Conservation (phyloP, 148 eudicot species). For the Rhododendron griersonianum region DNA sequence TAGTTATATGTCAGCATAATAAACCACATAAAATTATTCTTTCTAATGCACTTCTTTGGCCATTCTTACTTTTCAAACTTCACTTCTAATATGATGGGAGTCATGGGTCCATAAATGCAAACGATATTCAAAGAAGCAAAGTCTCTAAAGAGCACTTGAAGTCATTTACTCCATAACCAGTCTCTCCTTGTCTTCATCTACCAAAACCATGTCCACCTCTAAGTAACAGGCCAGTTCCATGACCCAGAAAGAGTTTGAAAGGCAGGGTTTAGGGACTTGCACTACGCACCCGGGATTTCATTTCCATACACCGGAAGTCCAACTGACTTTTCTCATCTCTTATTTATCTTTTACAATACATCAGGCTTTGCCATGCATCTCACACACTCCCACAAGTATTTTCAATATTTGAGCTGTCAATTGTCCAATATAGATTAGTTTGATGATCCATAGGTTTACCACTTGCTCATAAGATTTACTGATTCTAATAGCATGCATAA, state of each 20-base stretch:
- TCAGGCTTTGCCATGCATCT: background rate
- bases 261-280: background rate
- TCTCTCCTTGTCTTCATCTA: background rate
- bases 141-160: slow-evolving; percentile 2
- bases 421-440: background rate
- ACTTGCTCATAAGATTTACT: background rate
- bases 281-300: background rate
- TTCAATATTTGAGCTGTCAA: background rate
- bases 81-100: background rate
- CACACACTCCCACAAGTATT: background rate
- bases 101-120: background rate
- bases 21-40: background rate
- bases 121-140: background rate
- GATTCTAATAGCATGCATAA: no score
- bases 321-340: background rate
- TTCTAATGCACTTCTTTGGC: background rate
- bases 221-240: background rate
- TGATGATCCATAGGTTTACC: background rate
- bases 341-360: background rate
- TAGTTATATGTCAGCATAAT: background rate
- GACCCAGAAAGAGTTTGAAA: background rate
- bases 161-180: background rate
- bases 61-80: background rate
- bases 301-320: background rate
- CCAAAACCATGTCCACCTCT: background rate